A percentile compares a stretch with the other conserved stretches of the same genome.
Conservation (phyloP, 176 grass and related monocot species). For the Aegilops bicornis region DNA sequence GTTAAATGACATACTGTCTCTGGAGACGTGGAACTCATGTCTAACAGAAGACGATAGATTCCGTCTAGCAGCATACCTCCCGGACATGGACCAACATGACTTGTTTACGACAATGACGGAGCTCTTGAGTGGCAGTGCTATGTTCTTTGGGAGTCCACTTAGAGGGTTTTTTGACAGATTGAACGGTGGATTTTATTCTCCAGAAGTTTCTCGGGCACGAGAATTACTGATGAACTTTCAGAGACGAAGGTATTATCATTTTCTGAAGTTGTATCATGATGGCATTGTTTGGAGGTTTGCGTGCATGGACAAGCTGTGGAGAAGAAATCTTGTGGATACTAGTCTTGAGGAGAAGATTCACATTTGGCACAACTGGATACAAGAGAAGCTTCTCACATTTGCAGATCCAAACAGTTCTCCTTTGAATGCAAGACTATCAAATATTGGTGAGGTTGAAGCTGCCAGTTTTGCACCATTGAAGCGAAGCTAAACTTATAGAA, state of each 20-base stretch:
- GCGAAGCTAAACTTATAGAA: conserved; percentile 38
- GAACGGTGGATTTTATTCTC: conserved; percentile 78
- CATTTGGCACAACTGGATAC: conserved; percentile 32
- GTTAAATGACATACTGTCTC: conserved; percentile 63
- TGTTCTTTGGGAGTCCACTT: conserved; percentile 78
- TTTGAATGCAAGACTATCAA: conserved; percentile 35
- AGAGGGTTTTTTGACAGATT: conserved; percentile 46
- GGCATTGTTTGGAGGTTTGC: conserved; percentile 48
- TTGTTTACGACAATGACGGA: conserved; percentile 57
- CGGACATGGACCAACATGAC: conserved; percentile 69
- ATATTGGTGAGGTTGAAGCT: conserved; percentile 8
- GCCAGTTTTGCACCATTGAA: conserved; percentile 38
- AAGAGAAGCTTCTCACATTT: conserved; percentile 38
- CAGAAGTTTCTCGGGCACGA: conserved; percentile 60
- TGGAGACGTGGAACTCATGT: conserved; percentile 79
- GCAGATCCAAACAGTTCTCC: conserved; percentile 50
- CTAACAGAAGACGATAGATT: conserved; percentile 85
- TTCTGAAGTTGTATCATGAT: conserved; percentile 66
- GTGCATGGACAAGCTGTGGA: conserved; percentile 47
- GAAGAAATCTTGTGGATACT: conserved; percentile 24
- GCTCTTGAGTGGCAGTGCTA: conserved; percentile 48
- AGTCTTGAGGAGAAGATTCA: conserved; percentile 47
- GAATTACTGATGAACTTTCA: conserved; percentile 52
- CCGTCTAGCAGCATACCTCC: conserved; percentile 58
- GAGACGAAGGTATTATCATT: conserved; percentile 62